Conservation (phyloP, 148 eudicot genomes). For the Chenopodium quinoa region DNA sequence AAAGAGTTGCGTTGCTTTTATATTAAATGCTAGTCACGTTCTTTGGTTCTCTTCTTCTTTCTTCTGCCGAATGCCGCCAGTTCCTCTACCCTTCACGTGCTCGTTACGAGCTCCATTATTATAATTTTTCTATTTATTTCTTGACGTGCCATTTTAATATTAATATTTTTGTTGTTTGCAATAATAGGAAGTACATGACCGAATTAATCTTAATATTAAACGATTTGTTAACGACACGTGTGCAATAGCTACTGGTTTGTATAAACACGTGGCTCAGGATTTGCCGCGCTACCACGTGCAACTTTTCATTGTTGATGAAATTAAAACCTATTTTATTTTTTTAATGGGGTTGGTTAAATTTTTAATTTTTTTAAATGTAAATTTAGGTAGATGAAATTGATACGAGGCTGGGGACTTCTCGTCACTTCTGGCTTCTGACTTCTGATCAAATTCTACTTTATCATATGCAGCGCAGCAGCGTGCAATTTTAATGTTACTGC, state of each 20-base stretch:
- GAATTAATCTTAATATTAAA: neutral
- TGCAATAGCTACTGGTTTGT: neutral
- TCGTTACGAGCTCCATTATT: neutral
- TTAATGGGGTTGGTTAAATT: too few species aligned
- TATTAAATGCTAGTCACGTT: constrained; percentile 21
- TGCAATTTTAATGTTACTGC: too few species aligned
- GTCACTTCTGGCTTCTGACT: too few species aligned
- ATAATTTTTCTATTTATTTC: neutral
- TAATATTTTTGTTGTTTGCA: too few species aligned
- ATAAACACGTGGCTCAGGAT: constrained; percentile 11
- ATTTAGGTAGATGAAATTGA: too few species aligned
- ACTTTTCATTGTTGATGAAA: neutral
- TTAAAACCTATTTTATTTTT: too few species aligned
- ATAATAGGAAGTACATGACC: neutral
- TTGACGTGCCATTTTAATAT: neutral
- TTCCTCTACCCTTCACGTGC: constrained; percentile 20
- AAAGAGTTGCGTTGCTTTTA: too few species aligned
- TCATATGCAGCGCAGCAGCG: too few species aligned
- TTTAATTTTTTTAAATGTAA: too few species aligned
- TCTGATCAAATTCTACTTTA: too few species aligned
- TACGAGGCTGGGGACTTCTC: too few species aligned
- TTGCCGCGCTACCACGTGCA: constrained; percentile 17
- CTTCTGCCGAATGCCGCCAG: neutral
- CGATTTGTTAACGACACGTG: constrained; percentile 7
- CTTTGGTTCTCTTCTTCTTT: constrained; percentile 1